Conservation (phyloP, 2,329 filamentous ascomycete genomes). For the Fusarium sp. region DNA sequence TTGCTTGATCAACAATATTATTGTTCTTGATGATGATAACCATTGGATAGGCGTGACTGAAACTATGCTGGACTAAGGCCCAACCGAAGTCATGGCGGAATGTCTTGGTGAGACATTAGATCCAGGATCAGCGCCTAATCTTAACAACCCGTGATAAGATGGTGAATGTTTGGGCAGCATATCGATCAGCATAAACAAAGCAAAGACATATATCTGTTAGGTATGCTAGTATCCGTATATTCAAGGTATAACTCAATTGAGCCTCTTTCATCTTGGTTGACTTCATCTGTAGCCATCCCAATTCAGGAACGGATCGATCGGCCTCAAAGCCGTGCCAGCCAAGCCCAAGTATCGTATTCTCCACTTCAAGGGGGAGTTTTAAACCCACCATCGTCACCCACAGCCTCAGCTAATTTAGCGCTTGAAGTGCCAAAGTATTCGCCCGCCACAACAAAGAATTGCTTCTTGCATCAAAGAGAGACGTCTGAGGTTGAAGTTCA, state of each 20-base stretch:
- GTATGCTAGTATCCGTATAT: too few relatives aligned
- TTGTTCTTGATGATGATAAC: neutral
- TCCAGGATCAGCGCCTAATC: conserved; percentile 10
- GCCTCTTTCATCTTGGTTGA: neutral
- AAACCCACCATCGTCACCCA: conserved; percentile 7
- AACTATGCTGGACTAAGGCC: conserved; percentile 3
- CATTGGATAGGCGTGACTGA: conserved; percentile 3
- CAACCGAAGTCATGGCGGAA: conserved; percentile 8
- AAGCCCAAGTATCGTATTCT: conserved; percentile 9
- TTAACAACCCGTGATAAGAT: neutral
- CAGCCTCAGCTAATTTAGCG: conserved; percentile 28
- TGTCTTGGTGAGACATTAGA: conserved; percentile 24
- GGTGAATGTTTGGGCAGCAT: neutral
- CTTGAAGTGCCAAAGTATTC: conserved; percentile 16
- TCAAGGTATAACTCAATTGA: neutral
- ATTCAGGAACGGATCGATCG: conserved; percentile 24
- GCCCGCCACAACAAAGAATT: conserved; percentile 20
- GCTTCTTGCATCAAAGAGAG: neutral
- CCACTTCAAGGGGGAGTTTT: conserved; percentile 30
- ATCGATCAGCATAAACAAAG: neutral
- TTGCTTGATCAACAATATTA: conserved; percentile 6
- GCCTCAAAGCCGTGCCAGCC: conserved; percentile 23
- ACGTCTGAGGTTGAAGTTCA: neutral
- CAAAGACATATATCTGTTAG: neutral
- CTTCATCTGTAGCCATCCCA: neutral